Evolutionary conservation across 352 stramenopile genomes (phyloP).

Genomic region (Phytophthora multivora): DNA sequence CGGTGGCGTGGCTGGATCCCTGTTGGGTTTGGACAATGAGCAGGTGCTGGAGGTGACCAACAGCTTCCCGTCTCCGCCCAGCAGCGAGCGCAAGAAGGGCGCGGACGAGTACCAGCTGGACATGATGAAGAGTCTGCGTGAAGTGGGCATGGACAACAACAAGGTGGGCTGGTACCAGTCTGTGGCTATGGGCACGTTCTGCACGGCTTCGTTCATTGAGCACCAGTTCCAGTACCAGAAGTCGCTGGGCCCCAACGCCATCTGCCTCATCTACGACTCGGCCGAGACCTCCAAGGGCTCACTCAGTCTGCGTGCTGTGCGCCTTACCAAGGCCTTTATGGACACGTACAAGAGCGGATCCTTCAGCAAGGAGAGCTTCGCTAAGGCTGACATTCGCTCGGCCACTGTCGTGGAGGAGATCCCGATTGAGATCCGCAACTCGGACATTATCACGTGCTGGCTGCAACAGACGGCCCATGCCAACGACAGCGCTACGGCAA

Average conservation of each 20-base stretch:
- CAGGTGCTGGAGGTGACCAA: conserved; percentile 96
- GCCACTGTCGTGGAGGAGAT: conserved; percentile 96
- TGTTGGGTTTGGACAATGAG: conserved; percentile 95
- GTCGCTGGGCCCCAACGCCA: conserved; percentile 95
- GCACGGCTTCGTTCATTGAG: conserved; percentile 93
- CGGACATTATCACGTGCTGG: conserved; percentile 94
- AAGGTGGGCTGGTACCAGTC: conserved; percentile 99
- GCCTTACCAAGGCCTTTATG: conserved; percentile 94
- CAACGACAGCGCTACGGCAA: conserved; percentile 70
- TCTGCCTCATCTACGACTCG: conserved; percentile 99
- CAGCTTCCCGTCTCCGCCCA: conserved; percentile 95
- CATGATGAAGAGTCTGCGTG: conserved; percentile 99
- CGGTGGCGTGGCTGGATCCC: conserved; percentile 93
- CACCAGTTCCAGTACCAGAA: conserved; percentile 98
- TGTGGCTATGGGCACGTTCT: conserved; percentile 97
- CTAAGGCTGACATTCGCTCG: conserved; percentile 83
- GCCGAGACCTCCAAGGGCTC: conserved; percentile 94
- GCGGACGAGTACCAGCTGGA: conserved; percentile 97
- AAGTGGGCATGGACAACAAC: conserved; percentile 99
- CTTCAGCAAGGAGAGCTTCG: conserved; percentile 87
- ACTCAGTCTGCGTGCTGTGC: conserved; percentile 95
- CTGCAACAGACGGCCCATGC: conserved; percentile 88
- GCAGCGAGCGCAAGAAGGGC: conserved; percentile 77
- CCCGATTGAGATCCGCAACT: conserved; percentile 96
- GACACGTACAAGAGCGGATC: conserved; percentile 87